phyloP scores from a whole-genome alignment of 108 stramenopile genomes.

The Cyclotella choctawhatcheeana region DNA sequence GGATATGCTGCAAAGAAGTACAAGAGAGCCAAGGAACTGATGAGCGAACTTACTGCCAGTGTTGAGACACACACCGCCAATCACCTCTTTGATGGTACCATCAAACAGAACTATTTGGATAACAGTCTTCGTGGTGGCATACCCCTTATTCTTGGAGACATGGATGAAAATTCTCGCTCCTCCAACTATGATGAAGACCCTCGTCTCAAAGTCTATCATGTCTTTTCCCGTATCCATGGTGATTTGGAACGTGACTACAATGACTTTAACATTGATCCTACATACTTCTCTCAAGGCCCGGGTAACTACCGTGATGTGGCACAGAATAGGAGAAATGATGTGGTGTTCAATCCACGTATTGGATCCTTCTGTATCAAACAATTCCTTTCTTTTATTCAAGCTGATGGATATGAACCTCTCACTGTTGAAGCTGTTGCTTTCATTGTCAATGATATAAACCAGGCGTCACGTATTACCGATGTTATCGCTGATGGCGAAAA shows the following conservation, averaged over 20 bases:
- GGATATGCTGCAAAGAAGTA: constrained; percentile 77
- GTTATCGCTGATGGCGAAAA: constrained; percentile 62
- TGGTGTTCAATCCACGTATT: constrained; percentile 87
- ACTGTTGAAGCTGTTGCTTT: constrained; percentile 91
- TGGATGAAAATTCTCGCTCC: constrained; percentile 68
- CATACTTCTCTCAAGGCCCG: constrained; percentile 93
- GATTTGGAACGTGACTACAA: constrained; percentile 99
- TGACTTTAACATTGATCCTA: constrained; percentile 88
- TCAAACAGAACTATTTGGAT: constrained; percentile 94
- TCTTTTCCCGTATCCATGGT: constrained; percentile 95
- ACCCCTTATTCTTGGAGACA: constrained; percentile 88
- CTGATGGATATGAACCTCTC: constrained; percentile 96
- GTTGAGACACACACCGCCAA: constrained; percentile 90
- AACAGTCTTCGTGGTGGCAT: constrained; percentile 96
- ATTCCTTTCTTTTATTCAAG: constrained; percentile 94
- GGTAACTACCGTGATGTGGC: constrained; percentile 98
- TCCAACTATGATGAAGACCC: constrained; percentile 80
- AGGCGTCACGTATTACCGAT: constrained; percentile 66
- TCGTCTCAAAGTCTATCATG: constrained; percentile 89
- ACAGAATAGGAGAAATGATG: constrained; percentile 95
- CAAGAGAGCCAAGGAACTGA: constrained; percentile 74
- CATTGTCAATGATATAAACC: constrained; percentile 59
- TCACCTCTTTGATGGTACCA: constrained; percentile 89
- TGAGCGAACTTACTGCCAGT: constrained; percentile 80
- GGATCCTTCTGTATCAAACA: constrained; percentile 86